These are phyloP conservation scores for Trametes versicolor DNA, from an alignment of 1,284 basidiomycete species.

Conservation along the genomic window DNA sequence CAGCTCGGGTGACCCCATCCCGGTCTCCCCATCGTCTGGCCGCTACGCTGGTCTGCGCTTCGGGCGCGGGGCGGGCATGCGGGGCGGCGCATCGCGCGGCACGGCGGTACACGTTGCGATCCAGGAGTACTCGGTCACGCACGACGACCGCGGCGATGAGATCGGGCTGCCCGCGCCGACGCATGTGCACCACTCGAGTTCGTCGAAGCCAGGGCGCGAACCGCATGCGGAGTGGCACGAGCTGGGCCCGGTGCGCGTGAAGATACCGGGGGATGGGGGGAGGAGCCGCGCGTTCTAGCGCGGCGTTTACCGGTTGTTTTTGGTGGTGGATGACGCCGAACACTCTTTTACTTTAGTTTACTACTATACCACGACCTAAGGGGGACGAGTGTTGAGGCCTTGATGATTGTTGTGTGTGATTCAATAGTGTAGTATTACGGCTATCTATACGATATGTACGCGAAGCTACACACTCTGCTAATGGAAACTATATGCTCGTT, in stretches of 20 bases:
- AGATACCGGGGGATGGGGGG: background rate
- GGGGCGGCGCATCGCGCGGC: background rate
- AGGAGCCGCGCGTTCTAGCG: constrained; percentile 7
- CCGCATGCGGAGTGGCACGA: constrained; percentile 28
- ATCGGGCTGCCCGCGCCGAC: constrained; percentile 10
- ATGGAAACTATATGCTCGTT: too few relatives aligned
- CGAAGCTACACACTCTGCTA: background rate
- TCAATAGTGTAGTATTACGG: constrained; percentile 13
- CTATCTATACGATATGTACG: constrained; percentile 20
- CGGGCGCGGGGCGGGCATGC: constrained; percentile 8
- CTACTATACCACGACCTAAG: background rate
- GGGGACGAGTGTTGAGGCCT: too few relatives aligned
- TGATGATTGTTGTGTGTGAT: background rate
- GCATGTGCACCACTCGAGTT: background rate
- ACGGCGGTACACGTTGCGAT: constrained; percentile 25
- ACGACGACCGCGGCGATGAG: constrained; percentile 30
- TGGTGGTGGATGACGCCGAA: background rate
- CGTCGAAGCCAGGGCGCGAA: constrained; percentile 11
- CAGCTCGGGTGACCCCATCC: background rate
- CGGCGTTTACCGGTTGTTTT: background rate
- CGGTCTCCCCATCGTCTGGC: background rate
- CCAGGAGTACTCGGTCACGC: constrained; percentile 30
- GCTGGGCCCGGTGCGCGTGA: constrained; percentile 22
- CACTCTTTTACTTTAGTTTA: constrained; percentile 7
- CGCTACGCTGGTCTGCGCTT: constrained; percentile 13